A percentile compares a stretch with the other conserved stretches of the same genome.
Evolutionary conservation across 495 filamentous ascomycete species (phyloP).

Genomic region (Aspergillus baeticus): DNA sequence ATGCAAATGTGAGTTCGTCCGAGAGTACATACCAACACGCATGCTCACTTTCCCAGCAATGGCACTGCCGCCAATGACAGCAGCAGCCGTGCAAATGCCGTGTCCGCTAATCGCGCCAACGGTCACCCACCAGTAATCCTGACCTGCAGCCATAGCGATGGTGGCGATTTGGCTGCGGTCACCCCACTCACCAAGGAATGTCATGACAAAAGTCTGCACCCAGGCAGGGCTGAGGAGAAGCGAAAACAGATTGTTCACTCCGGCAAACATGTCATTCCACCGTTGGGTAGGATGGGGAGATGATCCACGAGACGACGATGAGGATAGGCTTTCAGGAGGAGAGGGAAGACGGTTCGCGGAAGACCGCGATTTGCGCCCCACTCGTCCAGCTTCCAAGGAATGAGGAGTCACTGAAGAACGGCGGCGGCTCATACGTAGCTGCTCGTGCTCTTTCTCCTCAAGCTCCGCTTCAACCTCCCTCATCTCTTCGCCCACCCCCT

Average conservation of each 20-base stretch:
- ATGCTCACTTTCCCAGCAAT: constrained; percentile 93
- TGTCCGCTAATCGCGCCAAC: constrained; percentile 86
- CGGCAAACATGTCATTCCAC: constrained; percentile 47
- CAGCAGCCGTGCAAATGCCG: constrained; percentile 82
- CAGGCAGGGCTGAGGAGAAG: constrained; percentile 90
- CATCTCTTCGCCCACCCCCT: constrained; percentile 94
- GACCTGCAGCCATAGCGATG: constrained; percentile 97
- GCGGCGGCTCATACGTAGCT: constrained; percentile 51
- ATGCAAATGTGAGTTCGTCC: neutral
- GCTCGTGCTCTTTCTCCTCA: constrained; percentile 83
- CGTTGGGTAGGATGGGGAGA: constrained; percentile 48
- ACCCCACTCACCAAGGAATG: constrained; percentile 97
- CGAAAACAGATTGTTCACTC: constrained; percentile 82
- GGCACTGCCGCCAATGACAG: constrained; percentile 90
- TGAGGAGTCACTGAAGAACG: constrained; percentile 54
- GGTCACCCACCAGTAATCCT: constrained; percentile 99
- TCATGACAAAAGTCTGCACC: constrained; percentile 99
- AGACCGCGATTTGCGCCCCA: constrained; percentile 45
- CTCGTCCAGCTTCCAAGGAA: constrained; percentile 47
- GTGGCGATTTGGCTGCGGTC: constrained; percentile 97
- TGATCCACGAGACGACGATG: constrained; percentile 55
- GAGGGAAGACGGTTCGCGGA: constrained; percentile 51
- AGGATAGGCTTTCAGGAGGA: constrained; percentile 53
- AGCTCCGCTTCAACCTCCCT: constrained; percentile 94
- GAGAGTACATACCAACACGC: constrained; percentile 79